phyloP scores from a whole-genome alignment of 805 yeast genomes.

The Myxozyma melibiosi region DNA sequence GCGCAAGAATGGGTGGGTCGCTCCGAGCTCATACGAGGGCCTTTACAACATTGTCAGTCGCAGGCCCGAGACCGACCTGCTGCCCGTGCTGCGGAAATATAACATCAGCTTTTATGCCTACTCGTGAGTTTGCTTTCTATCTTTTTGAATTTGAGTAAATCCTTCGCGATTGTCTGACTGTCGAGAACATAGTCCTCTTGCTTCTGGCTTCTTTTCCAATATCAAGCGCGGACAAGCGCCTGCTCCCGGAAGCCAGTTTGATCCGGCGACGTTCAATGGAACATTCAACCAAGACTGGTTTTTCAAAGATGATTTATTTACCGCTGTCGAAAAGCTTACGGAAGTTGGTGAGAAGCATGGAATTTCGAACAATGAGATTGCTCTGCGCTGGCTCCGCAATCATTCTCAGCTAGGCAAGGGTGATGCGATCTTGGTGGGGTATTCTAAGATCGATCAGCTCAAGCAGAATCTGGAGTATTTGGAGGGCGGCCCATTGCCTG shows the following conservation, averaged over 20 bases:
- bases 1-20: conserved; percentile 15
- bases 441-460: conserved; percentile 19
- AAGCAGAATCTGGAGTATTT: conserved; percentile 26
- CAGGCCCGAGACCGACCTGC: conserved; percentile 33
- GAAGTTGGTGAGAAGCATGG: conserved; percentile 6
- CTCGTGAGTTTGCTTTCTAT: conserved; percentile 17
- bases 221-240: conserved; percentile 22
- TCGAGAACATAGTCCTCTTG: conserved; percentile 16
- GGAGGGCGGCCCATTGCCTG: conserved; percentile 35
- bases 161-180: not conserved
- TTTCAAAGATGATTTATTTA: conserved; percentile 16
- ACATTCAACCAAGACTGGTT: conserved; percentile 15
- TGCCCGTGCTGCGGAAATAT: conserved; percentile 34
- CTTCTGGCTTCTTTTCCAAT: conserved; percentile 27
- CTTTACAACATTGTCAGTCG: conserved; percentile 38
- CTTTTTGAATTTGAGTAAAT: not conserved
- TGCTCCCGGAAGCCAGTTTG: conserved; percentile 20
- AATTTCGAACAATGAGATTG: conserved; percentile 16
- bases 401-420: conserved; percentile 19
- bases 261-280: conserved; percentile 23
- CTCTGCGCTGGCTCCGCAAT: conserved; percentile 25
- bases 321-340: conserved; percentile 14
- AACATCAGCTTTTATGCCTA: conserved; percentile 38
- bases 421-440: conserved; percentile 24
- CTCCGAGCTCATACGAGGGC: conserved; percentile 37